phyloP scores from a whole-genome alignment of 2,329 filamentous ascomycete species.

The Colletotrichum gigasporum region DNA sequence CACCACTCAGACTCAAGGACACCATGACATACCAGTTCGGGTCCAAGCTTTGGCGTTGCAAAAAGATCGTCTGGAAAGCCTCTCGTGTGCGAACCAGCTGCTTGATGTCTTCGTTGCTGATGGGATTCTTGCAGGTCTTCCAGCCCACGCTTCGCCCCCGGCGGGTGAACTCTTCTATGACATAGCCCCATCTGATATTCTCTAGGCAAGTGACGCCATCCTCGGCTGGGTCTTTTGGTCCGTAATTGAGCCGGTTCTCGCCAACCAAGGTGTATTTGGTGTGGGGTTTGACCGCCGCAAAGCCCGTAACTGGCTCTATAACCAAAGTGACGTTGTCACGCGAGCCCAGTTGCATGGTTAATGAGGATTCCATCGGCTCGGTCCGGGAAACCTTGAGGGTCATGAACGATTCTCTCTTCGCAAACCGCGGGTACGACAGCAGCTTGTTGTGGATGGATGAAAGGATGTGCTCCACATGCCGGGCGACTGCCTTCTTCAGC shows the following conservation, averaged over 20 bases:
- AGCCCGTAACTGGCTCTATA: constrained; percentile 83
- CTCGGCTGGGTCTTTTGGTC: constrained; percentile 61
- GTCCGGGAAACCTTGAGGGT: constrained; percentile 64
- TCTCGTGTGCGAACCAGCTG: constrained; percentile 71
- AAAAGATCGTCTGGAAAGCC: constrained; percentile 72
- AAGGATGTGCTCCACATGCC: constrained; percentile 78
- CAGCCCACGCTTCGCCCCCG: constrained; percentile 73
- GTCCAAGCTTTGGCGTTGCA: constrained; percentile 77
- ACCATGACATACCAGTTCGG: constrained; percentile 77
- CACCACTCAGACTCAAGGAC: constrained; percentile 75
- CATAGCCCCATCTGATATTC: constrained; percentile 67
- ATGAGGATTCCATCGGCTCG: constrained; percentile 72
- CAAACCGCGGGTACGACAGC: constrained; percentile 67
- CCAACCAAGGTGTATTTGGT: constrained; percentile 63
- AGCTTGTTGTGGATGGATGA: constrained; percentile 72
- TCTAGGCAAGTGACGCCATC: constrained; percentile 69
- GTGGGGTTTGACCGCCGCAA: constrained; percentile 75
- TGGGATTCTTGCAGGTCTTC: constrained; percentile 59
- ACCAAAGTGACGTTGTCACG: constrained; percentile 68
- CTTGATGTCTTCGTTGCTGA: constrained; percentile 65
- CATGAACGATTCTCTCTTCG: constrained; percentile 66
- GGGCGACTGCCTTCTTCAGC: constrained; percentile 77
- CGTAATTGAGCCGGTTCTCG: constrained; percentile 72
- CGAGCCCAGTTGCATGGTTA: constrained; percentile 77
- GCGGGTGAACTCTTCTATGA: constrained; percentile 69